Base-by-base conservation (phyloP, 2,329 filamentous ascomycete genomes). In the Aspergillus flavus region DNA sequence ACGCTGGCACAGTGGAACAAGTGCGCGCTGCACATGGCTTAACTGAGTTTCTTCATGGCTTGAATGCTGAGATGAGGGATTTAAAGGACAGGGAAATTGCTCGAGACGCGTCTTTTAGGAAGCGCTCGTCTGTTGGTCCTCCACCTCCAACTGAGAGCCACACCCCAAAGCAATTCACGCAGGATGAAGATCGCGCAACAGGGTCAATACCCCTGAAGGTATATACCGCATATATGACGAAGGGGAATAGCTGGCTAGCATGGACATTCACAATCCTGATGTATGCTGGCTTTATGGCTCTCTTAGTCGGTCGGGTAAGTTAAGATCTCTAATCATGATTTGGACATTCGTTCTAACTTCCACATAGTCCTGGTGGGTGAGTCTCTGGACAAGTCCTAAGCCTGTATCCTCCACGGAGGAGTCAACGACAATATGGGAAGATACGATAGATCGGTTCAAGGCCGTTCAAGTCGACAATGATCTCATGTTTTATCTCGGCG, bases 131-230 rank as follows among this genome's bases (percentile, higher is more conserved):
- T 1, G 64, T 59, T 10, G 62, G 56, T 7, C 58, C 66, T n/a
- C 62, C 61, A 2, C 62, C 60, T 59, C 65, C 48, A 61, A 71
- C 53, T 63, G 69, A 63, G 65, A 68, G 26, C 43, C 64, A 61
- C 61, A 60, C 75, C 6, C 84, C 87, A 0, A 88, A 87, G 67
- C 90, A 92, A 74, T 94, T 94, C 67, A 86, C 91, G 30, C 88
- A 93, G 71, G 91, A 93, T 3, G 92, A 95, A 75, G 81, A 80
- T n/a, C 85, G 88, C 61, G 90, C 92, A 72, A 85, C 85, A 59
- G 92, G 92, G 1, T 85, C 88, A 6, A 87, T 94, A 36, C 89
- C 89, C 68, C 81, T 82, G 26, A 81, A 82, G 7, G 84, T 94
- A n/a, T 94, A 94, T 66, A 71, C 81, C 14, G 82, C 83, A 0